Evolutionary conservation across 768 basidiomycete species (phyloP), one percentile per base, ranked within the genome.

Genomic region (Xerocomus spinulosus): DNA sequence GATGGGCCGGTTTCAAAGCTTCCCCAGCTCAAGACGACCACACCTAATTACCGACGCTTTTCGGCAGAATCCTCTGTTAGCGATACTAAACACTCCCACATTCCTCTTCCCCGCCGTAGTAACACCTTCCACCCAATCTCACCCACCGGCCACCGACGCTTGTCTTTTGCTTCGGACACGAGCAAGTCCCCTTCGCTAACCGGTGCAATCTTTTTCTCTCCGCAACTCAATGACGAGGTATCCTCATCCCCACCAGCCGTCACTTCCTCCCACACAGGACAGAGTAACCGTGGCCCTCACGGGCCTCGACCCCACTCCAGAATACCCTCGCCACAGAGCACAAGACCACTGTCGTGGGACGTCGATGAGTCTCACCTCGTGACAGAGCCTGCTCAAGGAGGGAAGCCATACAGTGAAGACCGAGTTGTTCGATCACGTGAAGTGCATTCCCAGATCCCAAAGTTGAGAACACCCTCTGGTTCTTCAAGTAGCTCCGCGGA

Each of bases 241-340:
- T 30, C 44, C 9, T 24, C 46, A n/a, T 33, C 28, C 26, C 26
- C 32, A 26, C 44, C 20, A 18, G 14, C 34, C 13, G 18, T 52
- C 26, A 8, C 42, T 12, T 38, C 42, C 3, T 52, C 59, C 29
- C 32, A 53, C 30, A 55, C 52, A 9, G 56, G 50, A 39, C 58
- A 62, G 25, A 57, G 58, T 15, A 68, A 58, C 45, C 70, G 72
- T 29, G 67, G 73, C 42, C 73, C 72, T 36, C 68, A 70, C 24
- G 77, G 77, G 3, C 73, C 78, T 15, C 72, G 73, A 20, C 50
- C 62, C 8, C 70, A 61, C 20, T 63, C 69, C 5, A 55, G 58
- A 63, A 56, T 69, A 66, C 51, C 58, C 49, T 55, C 56, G 6
- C 70, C 68, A 38, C 54, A 63, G 15, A 71, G 68, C 32, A 54